Base-by-base conservation (phyloP, 1,139 yeast species). In the Pichia sp. region DNA sequence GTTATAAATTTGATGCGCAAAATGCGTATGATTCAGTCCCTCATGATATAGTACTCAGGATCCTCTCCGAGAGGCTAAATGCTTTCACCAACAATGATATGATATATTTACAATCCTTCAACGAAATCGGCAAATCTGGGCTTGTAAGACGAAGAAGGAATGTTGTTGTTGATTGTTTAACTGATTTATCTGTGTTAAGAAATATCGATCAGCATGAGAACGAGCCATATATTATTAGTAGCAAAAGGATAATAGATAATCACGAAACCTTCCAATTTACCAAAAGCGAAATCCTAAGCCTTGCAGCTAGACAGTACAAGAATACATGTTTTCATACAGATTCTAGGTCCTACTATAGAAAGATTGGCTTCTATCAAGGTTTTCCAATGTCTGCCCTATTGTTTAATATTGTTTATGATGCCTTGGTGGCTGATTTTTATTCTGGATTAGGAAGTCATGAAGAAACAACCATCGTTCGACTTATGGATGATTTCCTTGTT, bases 401-500 rank as follows among this genome's bases (percentile, higher is more conserved):
- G 42, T 91, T 96, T 61, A 89, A 91, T 61, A 64, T 91, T 5
- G 81, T 88, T 0, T 87, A 87, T 63, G 88, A 87, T 61, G 75
- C 78, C 8, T 67, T 92, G 51, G 79, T 87, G 2, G 75, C 75
- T n/a, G 52, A 55, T 14, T 45, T 63, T 0, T 34, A 53, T 24
- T 66, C 73, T 7, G 29, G n/a, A 16, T 53, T 72, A 2, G 54
- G 64, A 1, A 56, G 59, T 0, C 57, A 61, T 6, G 54, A 61
- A 0, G 66, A 73, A 1, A 73, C 80, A 3, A 58, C 78, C 2
- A 67, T 90, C 0, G 60, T 90, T 10, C 72, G 97, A 54, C 71
- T 88, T 33, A 96, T 91, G 0, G 99, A 93, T 69, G 99, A 93
- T 67, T 93, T 93, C 64, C 66, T 93, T 42, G 73, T 89, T 29